Base-by-base conservation (phyloP, 192 early-diverging fungal species). In the Backusella luteola region DNA sequence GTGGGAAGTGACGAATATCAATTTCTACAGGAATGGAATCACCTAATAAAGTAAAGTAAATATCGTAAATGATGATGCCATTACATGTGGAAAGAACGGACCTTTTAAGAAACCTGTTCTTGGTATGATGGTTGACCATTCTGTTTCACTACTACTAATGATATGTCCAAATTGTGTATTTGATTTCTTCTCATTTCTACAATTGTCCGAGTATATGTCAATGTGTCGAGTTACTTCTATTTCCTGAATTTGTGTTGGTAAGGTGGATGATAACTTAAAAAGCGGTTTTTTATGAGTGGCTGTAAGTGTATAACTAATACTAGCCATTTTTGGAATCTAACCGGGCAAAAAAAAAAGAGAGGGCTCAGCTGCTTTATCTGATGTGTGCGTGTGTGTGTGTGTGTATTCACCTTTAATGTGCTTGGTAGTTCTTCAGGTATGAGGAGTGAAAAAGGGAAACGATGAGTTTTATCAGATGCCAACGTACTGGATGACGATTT, bases 301-400 rank as follows among this genome's bases (percentile, higher is more conserved):
- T 26, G 23, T 63, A 29, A 63, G 56, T 29, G 56, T 63, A 63
- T 63, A 63, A 63, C 3, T 63, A 29, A 63, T 26, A 29, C 56
- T 63, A 63, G 56, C 56, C 23, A 26, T 63, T 63, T 63, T 63
- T 63, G 56, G 56, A 63, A 63, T 63, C 56, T 63, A 12, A 59
- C 9, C 56, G 14, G 52, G 15, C 4, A 44, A 44, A 39, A 39
- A 39, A 49, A 49, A 49, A 7, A 19, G 15, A 46, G 15, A 12
- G 41, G 49, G n/a, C 49, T 52, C 49, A 52, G 49, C 49, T 52
- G 49, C n/a, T 52, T 52, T n/a, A 4, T 52, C 2, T n/a, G 2
- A 52, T 52, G 49, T 52, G n/a, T 52, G 19, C 6, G n/a, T n/a
- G 17, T n/a, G 2, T 8, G 9, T 56, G 23, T 56, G 9, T 23